These are phyloP conservation scores for Pyricularia grisea DNA, from an alignment of 2,329 filamentous ascomycete genomes.

Conservation along the genomic window DNA sequence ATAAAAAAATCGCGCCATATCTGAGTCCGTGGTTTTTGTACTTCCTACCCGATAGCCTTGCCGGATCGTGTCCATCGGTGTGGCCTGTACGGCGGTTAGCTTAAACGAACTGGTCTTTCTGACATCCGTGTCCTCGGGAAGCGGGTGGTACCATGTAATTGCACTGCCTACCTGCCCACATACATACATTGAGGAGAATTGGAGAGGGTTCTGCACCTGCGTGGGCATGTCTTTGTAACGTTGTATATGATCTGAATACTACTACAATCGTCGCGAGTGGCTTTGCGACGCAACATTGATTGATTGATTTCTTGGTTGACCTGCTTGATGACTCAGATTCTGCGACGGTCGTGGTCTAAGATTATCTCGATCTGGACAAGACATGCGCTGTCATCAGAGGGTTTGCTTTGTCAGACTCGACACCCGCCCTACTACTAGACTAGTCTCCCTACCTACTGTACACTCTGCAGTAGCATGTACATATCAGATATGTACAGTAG, in stretches of 20 bases:
- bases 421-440: neutral
- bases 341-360: neutral
- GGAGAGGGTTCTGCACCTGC: neutral
- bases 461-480: too few species aligned
- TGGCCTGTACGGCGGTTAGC: neutral
- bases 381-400: neutral
- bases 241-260: neutral
- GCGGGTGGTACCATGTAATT: neutral
- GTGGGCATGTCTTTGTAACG: neutral
- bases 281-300: neutral
- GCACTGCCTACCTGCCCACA: neutral
- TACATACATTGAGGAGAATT: neutral
- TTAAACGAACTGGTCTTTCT: neutral
- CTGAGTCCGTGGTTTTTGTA: neutral
- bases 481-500: too few species aligned
- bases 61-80: neutral
- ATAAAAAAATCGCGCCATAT: too few species aligned
- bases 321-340: neutral
- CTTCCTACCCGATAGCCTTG: neutral
- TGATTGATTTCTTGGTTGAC: neutral
- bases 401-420: neutral
- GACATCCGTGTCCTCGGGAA: neutral
- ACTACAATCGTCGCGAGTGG: neutral
- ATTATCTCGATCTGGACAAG: neutral
- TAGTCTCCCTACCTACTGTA: too few species aligned